Base-by-base conservation (phyloP, 257 asterid species). In the Petunia secreta region DNA sequence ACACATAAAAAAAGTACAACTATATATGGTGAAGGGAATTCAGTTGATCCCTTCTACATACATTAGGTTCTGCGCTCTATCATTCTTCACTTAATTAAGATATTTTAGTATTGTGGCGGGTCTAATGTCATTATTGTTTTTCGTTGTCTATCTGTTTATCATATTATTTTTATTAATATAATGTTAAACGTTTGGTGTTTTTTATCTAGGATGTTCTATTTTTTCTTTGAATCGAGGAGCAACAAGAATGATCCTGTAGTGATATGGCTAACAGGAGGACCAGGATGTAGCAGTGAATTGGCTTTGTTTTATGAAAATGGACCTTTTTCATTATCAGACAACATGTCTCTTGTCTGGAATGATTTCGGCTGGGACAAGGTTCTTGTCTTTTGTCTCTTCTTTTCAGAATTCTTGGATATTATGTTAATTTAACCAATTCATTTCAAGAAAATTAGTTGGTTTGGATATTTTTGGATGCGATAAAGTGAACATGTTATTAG, bases 341-440 rank as follows among this genome's bases (percentile, higher is more conserved):
- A 88, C 84, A 34, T 82, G 75, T 88, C 98, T 48, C 93, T 94
- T 57, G 84, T 53, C 38, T 91, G 91, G 94, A 94, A 93, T 79
- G 90, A 93, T 50, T 93, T 84, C 43, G 98, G 98, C 2, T 93
- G 98, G 98, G 98, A 92, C 84, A 86, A 91, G 95, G 98, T 92
- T 83, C 54, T 3, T 38, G 11, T 11, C 50, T 3, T 7, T 59
- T 41, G 4, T 43, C 6, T n/a, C 1, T 66, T 5, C 1, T 41
- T 37, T 40, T 40, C 9, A 25, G 63, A 25, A 14, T 16, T 4
- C 3, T 67, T 46, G 0, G 39, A 5, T 66, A 39, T 13, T 66
- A 38, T 38, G 44, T 10, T 2, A 15, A 38, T 37, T 66, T 66
- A 25, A 74, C 2, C 6, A 48, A 8, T 34, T 34, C 39, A 48